phyloP scores from a whole-genome alignment of 2,329 filamentous ascomycete genomes.

The Fusarium incarnatum region DNA sequence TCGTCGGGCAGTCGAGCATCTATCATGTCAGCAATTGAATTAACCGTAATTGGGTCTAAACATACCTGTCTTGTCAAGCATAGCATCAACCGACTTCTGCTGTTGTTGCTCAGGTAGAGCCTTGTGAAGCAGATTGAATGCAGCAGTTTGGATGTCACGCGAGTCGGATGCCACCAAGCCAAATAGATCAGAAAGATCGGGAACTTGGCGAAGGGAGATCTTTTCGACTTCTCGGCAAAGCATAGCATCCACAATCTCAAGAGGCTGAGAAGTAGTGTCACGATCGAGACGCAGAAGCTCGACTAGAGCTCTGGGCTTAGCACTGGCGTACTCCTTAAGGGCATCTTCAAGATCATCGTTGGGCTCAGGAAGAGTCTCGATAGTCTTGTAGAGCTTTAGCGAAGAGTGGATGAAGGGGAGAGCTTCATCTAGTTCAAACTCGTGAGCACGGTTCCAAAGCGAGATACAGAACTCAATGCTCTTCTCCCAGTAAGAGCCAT shows the following conservation, averaged over 20 bases:
- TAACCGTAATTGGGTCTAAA: fast-evolving
- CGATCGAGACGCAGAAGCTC: slow-evolving; percentile 69
- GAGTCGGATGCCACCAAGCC: slow-evolving; percentile 81
- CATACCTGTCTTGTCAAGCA: slow-evolving; percentile 74
- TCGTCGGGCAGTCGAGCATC: slow-evolving; percentile 83
- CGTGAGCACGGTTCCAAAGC: slow-evolving; percentile 65
- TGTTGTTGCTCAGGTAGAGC: slow-evolving; percentile 84
- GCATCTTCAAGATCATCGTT: slow-evolving; percentile 90
- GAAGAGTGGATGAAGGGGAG: slow-evolving; percentile 77
- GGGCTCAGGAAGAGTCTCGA: slow-evolving; percentile 74
- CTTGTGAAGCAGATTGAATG: slow-evolving; percentile 82
- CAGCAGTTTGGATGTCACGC: slow-evolving; percentile 79
- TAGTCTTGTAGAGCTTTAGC: slow-evolving; percentile 73
- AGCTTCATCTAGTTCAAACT: slow-evolving; percentile 58
- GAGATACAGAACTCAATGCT: slow-evolving; percentile 68
- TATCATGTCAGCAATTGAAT: slow-evolving; percentile 29
- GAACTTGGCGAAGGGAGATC: slow-evolving; percentile 70
- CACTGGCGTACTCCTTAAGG: slow-evolving; percentile 69
- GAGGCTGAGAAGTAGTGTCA: slow-evolving; percentile 67
- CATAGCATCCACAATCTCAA: slow-evolving; percentile 79
- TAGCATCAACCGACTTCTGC: slow-evolving; percentile 80
- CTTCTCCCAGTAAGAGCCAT: slow-evolving; percentile 87
- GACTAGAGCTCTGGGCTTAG: slow-evolving; percentile 69
- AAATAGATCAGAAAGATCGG: slow-evolving; percentile 77
- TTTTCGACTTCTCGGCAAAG: slow-evolving; percentile 76